Evolutionary conservation across 108 stramenopile genomes (phyloP), one percentile per base, ranked within the genome.

Genomic region (Pseudonitzschia delicatissima): DNA sequence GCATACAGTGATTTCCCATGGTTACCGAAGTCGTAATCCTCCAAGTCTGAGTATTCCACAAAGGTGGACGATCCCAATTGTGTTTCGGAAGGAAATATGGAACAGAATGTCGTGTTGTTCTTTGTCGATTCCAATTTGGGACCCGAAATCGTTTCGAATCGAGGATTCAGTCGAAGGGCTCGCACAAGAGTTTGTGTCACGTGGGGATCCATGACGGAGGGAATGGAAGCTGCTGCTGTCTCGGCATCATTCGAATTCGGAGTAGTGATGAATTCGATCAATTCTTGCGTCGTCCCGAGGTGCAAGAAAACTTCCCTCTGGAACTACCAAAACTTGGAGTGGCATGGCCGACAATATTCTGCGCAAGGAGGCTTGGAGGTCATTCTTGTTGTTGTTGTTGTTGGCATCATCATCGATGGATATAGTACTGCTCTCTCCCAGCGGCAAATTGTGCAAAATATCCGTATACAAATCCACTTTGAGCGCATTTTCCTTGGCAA

Each of bases 261-360:
- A 17, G 34, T 34, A 8, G 77, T 71, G 15, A 84, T 33, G 49
- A 87, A 89, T 45, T 88, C 80, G 18, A 86, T 26, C 15, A 92
- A 72, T 74, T 92, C 91, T 29, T 66, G 35, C 4, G 82, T 88
- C 15, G 91, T 92, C 13, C 91, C 91, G 32, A 92, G 61, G 73
- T 92, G 91, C 31, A 84, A 36, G 52, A n/a, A 92, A 92, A 9
- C 52, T 48, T 17, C 91, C 91, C 15, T 68, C 49, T 4, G 77
- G 79, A 27, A 85, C 67, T 1, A 70, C 55, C n/a, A 77, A 62
- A 6, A 80, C 78, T 35, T 66, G 42, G 17, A 92, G 60, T 57
- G 65, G 50, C 52, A 77, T 64, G 5, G 31, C 17, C 4, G 77
- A 81, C 21, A 92, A 58, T 33, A 31, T n/a, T n/a, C 63, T 11